Conservation (phyloP, 2,329 filamentous ascomycete genomes). For the Dactylellina drechsleri region DNA sequence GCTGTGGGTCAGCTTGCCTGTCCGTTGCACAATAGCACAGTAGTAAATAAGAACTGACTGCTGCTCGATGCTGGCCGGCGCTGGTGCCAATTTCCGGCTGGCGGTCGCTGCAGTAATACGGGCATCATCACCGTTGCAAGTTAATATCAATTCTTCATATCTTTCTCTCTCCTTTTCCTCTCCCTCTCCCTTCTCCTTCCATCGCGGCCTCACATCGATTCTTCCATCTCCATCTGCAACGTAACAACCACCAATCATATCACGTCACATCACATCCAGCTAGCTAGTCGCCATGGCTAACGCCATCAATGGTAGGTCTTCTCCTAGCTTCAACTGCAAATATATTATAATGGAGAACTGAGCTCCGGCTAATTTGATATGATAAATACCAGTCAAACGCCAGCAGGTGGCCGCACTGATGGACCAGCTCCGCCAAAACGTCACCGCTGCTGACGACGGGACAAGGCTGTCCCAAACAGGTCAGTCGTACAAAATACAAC, state of each 20-base stretch:
- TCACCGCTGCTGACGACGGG: constrained; percentile 2
- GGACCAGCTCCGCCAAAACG: constrained; percentile 38
- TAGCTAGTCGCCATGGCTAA: constrained; percentile 29
- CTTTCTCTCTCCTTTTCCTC: background rate
- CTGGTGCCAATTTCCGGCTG: constrained; percentile 30
- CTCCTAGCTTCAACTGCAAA: background rate
- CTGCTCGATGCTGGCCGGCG: no score
- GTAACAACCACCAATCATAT: background rate
- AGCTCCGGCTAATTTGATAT: background rate
- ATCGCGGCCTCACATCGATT: no score
- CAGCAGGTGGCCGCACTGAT: constrained; percentile 30
- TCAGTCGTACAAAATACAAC: constrained; percentile 14
- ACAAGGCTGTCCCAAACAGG: constrained; percentile 35
- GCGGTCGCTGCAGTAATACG: constrained; percentile 12
- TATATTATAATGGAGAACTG: background rate
- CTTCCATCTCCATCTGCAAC: background rate
- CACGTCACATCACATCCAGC: background rate
- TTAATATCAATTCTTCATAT: constrained; percentile 1
- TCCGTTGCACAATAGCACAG: constrained; percentile 4
- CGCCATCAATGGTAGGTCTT: constrained; percentile 29
- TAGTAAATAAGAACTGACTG: background rate
- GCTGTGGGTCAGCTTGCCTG: constrained; percentile 31
- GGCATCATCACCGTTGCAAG: background rate
- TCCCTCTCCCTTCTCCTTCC: background rate
- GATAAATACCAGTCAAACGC: background rate